Conservation (phyloP, 1,284 basidiomycete genomes). For the Moesziomyces sp. region DNA sequence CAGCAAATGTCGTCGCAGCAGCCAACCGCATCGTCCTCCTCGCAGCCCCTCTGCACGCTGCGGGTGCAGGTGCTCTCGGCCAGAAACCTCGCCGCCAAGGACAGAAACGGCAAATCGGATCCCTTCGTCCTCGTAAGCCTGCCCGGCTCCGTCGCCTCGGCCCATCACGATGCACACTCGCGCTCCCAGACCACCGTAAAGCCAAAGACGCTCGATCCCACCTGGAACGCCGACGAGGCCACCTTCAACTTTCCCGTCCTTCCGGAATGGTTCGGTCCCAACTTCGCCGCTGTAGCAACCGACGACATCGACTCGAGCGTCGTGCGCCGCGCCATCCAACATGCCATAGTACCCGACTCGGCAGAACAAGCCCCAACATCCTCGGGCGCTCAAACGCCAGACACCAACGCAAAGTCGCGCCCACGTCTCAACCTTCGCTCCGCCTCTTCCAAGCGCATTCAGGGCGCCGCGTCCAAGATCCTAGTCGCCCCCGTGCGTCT, state of each 20-base stretch:
- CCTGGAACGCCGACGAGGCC: conserved; percentile 71
- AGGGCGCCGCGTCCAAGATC: conserved; percentile 47
- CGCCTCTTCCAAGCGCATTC: conserved; percentile 39
- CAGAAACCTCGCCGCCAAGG: conserved; percentile 70
- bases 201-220: conserved; percentile 81
- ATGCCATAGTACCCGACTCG: conserved; percentile 4
- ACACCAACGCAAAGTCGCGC: conserved; percentile 13
- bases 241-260: conserved; percentile 49
- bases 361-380: too few relatives aligned
- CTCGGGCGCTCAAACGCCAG: conserved; percentile 1
- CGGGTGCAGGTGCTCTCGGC: conserved; percentile 68
- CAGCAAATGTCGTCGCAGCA: conserved; percentile 8
- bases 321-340: conserved; percentile 30
- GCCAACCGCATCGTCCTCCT: conserved; percentile 4
- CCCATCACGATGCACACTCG: conserved; percentile 69
- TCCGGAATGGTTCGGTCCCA: conserved; percentile 68
- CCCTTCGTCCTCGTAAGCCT: conserved; percentile 65
- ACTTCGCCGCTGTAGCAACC: conserved; percentile 69
- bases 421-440: conserved; percentile 32
- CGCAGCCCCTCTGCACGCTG: conserved; percentile 38
- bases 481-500: conserved; percentile 53
- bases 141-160: conserved; percentile 38
- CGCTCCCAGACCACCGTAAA: conserved; percentile 81
- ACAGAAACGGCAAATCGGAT: conserved; percentile 69
- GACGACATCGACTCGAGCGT: conserved; percentile 30